Base-by-base conservation (phyloP, 257 asterid species). In the Nicotiana paniculata region DNA sequence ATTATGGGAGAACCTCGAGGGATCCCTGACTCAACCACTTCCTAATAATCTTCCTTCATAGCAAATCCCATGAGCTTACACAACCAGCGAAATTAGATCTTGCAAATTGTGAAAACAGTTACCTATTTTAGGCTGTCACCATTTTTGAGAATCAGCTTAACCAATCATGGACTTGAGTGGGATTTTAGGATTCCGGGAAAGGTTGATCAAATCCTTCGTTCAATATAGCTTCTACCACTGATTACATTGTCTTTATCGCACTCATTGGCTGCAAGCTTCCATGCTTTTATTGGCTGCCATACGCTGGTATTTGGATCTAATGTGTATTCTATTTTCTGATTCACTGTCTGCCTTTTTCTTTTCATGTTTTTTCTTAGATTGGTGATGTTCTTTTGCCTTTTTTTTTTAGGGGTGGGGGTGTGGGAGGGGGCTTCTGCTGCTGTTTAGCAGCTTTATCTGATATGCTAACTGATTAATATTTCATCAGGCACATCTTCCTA, bases 151-250 rank as follows among this genome's bases (percentile, higher is more conserved):
- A 39, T 69, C 18, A 10, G 77, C 18, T 39, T 17, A 35, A 69
- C 57, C 77, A 17, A 69, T 39, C 77, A 69, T 10, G 77, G 77
- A 69, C 21, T 39, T 69, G 57, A 69, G 57, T 69, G 77, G 77
- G 28, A 39, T 30, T 69, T 39, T 2, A 10, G 18, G 32, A 10
- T 5, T n/a, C 57, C 77, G 12, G 57, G 77, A 10, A 54, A 68
- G 77, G 18, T 69, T 39, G 57, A 69, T 69, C 77, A 69, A 69
- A 69, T 69, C 32, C 57, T 37, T 69, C 18, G n/a, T n/a, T 39
- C 57, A 4, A 69, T 69, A 39, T n/a, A 69, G 53, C 77, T 68
- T 18, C 11, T 69, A 43, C 77, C 9, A 70, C 6, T 70, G 77
- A 43, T 70, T 70, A 70, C 33, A 43, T 21, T 43, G 77, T 21